Conservation (phyloP, 2,329 filamentous ascomycete species). For the Diaporthe australafricana region DNA sequence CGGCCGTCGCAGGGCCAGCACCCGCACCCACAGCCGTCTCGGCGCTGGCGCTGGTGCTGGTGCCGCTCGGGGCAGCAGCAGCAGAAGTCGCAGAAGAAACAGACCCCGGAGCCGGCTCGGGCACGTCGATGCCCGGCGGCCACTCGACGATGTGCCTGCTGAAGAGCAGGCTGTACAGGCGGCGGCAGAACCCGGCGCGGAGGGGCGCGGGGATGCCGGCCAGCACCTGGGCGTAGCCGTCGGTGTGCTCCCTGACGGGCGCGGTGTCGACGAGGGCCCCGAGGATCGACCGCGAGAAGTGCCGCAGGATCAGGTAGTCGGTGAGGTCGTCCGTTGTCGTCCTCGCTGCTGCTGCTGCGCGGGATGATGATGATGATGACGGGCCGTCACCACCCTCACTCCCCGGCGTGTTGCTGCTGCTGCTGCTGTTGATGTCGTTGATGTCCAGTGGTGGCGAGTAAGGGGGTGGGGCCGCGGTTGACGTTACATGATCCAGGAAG, state of each 20-base stretch:
- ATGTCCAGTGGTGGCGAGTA: not conserved
- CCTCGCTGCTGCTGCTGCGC: not conserved
- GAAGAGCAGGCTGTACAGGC: constrained; percentile 34
- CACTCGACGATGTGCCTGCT: constrained; percentile 30
- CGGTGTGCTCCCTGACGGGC: constrained; percentile 25
- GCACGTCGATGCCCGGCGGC: constrained; percentile 28
- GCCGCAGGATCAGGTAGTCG: constrained; percentile 29
- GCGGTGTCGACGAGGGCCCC: constrained; percentile 18
- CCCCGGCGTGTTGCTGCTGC: not conserved
- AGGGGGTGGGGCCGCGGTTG: not conserved
- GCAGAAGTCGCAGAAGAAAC: not conserved
- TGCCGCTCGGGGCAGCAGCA: not conserved
- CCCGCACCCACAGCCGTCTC: not conserved
- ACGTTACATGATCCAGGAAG: not conserved
- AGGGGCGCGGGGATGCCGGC: constrained; percentile 21
- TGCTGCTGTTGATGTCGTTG: not conserved
- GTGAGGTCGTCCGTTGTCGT: constrained; percentile 16
- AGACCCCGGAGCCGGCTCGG: not conserved
- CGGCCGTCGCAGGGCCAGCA: not conserved
- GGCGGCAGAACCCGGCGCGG: constrained; percentile 32
- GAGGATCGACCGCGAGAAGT: constrained; percentile 13
- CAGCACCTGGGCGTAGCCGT: constrained; percentile 19
- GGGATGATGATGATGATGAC: too few relatives aligned
- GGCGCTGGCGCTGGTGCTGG: too few relatives aligned
- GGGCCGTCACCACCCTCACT: too few relatives aligned